A percentile compares a stretch with the other conserved stretches of the same genome.
Evolutionary conservation across 176 grass and related monocot genomes (phyloP).

Genomic region (Chloris gayana): DNA sequence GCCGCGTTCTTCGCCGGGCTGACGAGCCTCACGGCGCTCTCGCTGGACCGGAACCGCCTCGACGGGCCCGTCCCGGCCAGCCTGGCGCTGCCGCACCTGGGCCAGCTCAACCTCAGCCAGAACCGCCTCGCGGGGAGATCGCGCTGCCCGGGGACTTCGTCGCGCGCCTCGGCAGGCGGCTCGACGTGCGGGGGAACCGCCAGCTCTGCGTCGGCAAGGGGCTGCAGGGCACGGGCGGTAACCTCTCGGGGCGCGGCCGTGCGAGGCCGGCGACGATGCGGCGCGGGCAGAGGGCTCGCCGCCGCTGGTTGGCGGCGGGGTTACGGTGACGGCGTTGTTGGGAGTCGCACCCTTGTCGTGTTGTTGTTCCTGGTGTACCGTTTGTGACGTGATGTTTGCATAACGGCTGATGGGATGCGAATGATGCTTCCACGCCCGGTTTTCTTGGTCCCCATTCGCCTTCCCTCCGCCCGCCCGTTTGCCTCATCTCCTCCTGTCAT

Average conservation of each 20-base stretch:
- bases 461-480: too few species aligned
- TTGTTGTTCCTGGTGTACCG: background rate
- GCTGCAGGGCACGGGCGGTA: slow-evolving; percentile 22
- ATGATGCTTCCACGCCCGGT: too few species aligned
- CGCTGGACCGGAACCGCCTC: slow-evolving; percentile 75
- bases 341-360: too few species aligned
- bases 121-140: slow-evolving; percentile 76
- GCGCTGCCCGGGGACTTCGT: slow-evolving; percentile 71
- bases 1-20: slow-evolving; percentile 54
- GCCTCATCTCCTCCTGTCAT: too few species aligned
- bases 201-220: slow-evolving; percentile 61
- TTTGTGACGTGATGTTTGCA: slow-evolving; percentile 10
- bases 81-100: slow-evolving; percentile 74
- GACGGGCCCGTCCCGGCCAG: slow-evolving; percentile 67
- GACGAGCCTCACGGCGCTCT: slow-evolving; percentile 58
- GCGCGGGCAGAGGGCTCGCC: background rate
- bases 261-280: slow-evolving; percentile 19
- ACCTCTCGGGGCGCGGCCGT: slow-evolving; percentile 68
- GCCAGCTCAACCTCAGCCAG: slow-evolving; percentile 89
- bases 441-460: too few species aligned
- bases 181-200: slow-evolving; percentile 77
- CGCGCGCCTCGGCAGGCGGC: slow-evolving; percentile 61
- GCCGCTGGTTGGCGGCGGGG: background rate
- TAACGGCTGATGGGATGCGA: background rate
- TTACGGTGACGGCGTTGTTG: background rate